Percentiles rank a stretch among this genome's conserved stretches.
Conservation (phyloP, 768 basidiomycete species). For the Multifurca ochricompacta region DNA sequence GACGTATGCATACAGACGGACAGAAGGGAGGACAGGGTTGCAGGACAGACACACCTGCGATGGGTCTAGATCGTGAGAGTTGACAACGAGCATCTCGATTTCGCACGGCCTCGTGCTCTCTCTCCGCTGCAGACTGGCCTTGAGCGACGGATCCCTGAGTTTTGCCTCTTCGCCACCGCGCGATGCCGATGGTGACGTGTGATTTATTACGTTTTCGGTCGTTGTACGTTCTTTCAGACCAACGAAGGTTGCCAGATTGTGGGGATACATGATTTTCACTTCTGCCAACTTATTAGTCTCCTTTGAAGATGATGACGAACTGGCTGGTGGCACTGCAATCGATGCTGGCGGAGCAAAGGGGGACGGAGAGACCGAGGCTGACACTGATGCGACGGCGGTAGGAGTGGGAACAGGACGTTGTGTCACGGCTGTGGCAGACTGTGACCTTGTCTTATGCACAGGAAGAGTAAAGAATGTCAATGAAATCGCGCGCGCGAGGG, state of each 20-base stretch:
- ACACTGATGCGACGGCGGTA: neutral
- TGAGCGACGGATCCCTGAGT: neutral
- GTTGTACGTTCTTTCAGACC: neutral
- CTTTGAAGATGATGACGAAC: neutral
- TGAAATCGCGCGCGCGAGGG: neutral
- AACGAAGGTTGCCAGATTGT: neutral
- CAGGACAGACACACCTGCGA: constrained; percentile 1
- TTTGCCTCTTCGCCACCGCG: neutral
- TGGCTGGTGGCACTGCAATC: neutral
- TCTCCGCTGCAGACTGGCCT: neutral
- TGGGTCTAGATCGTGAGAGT: neutral
- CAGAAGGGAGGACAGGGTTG: neutral
- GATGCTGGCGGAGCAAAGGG: constrained; percentile 5
- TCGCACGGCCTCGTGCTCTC: neutral
- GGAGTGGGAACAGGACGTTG: neutral
- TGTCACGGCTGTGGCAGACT: neutral
- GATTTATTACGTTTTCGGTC: neutral
- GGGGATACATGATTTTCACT: neutral
- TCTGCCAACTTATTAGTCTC: neutral
- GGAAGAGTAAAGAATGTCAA: too few species aligned
- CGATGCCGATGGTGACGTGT: too few species aligned
- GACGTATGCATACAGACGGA: neutral
- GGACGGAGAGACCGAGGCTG: neutral
- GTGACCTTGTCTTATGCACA: neutral
- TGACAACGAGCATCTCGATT: neutral